phyloP scores from a whole-genome alignment of 805 yeast species.

The Komagataella mondaviorum region DNA sequence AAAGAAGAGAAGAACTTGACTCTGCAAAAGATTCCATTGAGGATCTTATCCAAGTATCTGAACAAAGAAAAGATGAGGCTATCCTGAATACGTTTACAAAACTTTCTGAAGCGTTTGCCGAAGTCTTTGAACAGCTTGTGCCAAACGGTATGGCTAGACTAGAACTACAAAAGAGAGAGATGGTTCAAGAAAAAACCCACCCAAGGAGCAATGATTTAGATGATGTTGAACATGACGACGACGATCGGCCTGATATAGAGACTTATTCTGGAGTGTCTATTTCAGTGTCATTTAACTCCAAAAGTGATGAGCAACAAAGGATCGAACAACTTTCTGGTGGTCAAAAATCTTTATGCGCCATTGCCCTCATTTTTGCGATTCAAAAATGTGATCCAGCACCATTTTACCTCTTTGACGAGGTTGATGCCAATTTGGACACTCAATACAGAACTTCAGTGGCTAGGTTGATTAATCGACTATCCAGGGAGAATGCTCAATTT shows the following conservation, averaged over 20 bases:
- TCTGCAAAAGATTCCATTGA: slow-evolving; percentile 63
- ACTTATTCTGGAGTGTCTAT: slow-evolving; percentile 74
- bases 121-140: slow-evolving; percentile 68
- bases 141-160: slow-evolving; percentile 73
- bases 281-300: slow-evolving; percentile 80
- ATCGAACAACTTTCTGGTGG: slow-evolving; percentile 95
- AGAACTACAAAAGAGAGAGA: slow-evolving; percentile 38
- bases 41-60: slow-evolving; percentile 52
- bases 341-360: slow-evolving; percentile 92
- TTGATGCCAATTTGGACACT: slow-evolving; percentile 90
- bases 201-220: slow-evolving; percentile 6
- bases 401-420: slow-evolving; percentile 89
- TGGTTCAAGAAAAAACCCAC: slow-evolving; percentile 2
- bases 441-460: slow-evolving; percentile 89
- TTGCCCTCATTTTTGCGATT: slow-evolving; percentile 84
- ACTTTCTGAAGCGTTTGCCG: slow-evolving; percentile 60
- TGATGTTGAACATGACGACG: slow-evolving; percentile 9
- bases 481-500: slow-evolving; percentile 61
- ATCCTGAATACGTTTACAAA: slow-evolving; percentile 65
- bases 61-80: slow-evolving; percentile 71
- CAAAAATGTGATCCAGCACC: slow-evolving; percentile 97
- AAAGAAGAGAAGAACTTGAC: slow-evolving; percentile 56
- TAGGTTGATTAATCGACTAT: slow-evolving; percentile 47
- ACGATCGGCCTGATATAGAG: slow-evolving; percentile 22
- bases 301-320: slow-evolving; percentile 70